A percentile compares a stretch with the other conserved stretches of the same genome.
Conservation (phyloP, 192 early-diverging fungal genomes). For the Martensiomyces pterosporus region DNA sequence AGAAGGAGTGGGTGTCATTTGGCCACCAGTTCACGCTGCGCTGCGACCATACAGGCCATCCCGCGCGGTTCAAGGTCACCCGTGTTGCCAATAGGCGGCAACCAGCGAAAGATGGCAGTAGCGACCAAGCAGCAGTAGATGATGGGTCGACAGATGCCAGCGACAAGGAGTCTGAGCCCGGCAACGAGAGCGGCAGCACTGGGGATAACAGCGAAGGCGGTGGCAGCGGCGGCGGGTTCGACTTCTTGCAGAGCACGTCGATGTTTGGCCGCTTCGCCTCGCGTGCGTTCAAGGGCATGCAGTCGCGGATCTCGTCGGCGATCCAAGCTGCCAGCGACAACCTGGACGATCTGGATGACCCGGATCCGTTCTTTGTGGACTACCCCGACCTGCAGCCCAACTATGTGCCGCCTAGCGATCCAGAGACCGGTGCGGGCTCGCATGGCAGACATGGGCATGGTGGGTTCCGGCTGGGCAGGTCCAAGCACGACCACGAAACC, state of each 20-base stretch:
- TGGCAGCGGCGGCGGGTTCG: slow-evolving; percentile 5
- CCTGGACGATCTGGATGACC: slow-evolving; percentile 29
- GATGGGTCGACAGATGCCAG: background rate
- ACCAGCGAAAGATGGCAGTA: too few species aligned
- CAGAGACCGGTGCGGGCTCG: background rate
- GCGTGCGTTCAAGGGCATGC: slow-evolving; percentile 32
- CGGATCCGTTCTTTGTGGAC: slow-evolving; percentile 26
- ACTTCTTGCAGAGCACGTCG: slow-evolving; percentile 28
- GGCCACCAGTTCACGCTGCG: slow-evolving; percentile 95
- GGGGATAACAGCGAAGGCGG: background rate
- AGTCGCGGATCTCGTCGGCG: slow-evolving; percentile 44
- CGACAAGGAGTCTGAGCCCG: background rate
- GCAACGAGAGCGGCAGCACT: slow-evolving; percentile 1
- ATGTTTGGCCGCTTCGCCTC: slow-evolving; percentile 47
- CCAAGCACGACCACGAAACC: slow-evolving; percentile 69
- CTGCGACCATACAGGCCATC: slow-evolving; percentile 82
- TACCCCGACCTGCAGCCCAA: slow-evolving; percentile 37
- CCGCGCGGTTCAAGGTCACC: slow-evolving; percentile 59
- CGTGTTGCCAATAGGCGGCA: slow-evolving; percentile 6
- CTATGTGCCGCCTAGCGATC: slow-evolving; percentile 11
- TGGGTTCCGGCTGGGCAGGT: slow-evolving; percentile 31
- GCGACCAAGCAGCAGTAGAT: too few species aligned
- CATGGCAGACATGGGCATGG: too few species aligned
- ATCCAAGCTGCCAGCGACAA: slow-evolving; percentile 42
- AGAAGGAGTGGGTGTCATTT: slow-evolving; percentile 98